A percentile compares a stretch with the other conserved stretches of the same genome.
Evolutionary conservation across 192 early-diverging fungal species (phyloP).

Genomic region (Rhizoclosmatium globosum): DNA sequence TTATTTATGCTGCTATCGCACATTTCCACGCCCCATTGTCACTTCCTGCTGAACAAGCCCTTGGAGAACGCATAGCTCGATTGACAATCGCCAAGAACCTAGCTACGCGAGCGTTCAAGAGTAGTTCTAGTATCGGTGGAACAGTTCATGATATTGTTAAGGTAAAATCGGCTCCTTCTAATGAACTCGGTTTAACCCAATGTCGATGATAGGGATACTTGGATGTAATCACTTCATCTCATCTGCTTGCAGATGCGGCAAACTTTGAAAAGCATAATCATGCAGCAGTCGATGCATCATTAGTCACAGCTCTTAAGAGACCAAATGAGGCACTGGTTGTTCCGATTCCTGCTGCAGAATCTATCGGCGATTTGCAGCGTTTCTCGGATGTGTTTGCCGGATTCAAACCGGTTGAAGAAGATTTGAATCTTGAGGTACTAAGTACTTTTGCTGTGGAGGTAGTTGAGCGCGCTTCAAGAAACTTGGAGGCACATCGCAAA

Average conservation of each 20-base stretch:
- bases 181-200: slow-evolving; percentile 16
- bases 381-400: slow-evolving; percentile 42
- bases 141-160: slow-evolving; percentile 39
- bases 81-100: slow-evolving; percentile 49
- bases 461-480: neutral
- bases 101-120: slow-evolving; percentile 38
- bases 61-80: slow-evolving; percentile 57
- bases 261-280: slow-evolving; percentile 54
- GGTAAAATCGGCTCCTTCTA: slow-evolving; percentile 20
- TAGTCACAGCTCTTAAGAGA: slow-evolving; percentile 43
- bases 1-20: slow-evolving; percentile 58
- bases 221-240: slow-evolving; percentile 43
- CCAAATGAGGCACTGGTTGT: slow-evolving; percentile 50
- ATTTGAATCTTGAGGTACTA: neutral
- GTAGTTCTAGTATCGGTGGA: slow-evolving; percentile 45
- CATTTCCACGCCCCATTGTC: slow-evolving; percentile 59
- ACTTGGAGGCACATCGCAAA: neutral
- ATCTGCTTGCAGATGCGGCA: slow-evolving; percentile 48
- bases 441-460: slow-evolving; percentile 10
- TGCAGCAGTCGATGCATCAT: slow-evolving; percentile 43
- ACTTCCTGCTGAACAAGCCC: slow-evolving; percentile 38
- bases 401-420: neutral
- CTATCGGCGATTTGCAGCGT: slow-evolving; percentile 32
- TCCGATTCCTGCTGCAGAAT: slow-evolving; percentile 31
- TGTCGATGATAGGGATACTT: slow-evolving; percentile 36